These are phyloP conservation scores for Cutaneotrichosporon sp. DNA, from an alignment of 1,284 basidiomycete species.

Conservation along the genomic window DNA sequence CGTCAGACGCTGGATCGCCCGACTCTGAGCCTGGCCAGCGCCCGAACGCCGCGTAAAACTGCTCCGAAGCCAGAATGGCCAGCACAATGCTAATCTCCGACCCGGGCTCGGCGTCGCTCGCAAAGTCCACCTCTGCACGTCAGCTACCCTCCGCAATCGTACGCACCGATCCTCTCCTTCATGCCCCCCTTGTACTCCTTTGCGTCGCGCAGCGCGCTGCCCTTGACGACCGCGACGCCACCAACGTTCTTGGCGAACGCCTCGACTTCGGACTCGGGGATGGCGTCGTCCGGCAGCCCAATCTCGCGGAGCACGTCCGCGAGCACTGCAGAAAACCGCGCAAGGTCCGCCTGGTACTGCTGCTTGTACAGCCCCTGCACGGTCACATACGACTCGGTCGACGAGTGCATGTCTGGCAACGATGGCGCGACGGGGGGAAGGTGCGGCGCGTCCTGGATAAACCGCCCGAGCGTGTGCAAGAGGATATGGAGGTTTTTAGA, in stretches of 20 bases:
- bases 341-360: constrained; percentile 38
- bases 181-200: constrained; percentile 50
- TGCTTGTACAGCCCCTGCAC: constrained; percentile 47
- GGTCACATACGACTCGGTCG: constrained; percentile 65
- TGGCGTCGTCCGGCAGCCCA: constrained; percentile 44
- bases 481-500: constrained; percentile 77
- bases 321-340: constrained; percentile 40
- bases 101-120: constrained; percentile 10
- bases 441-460: constrained; percentile 48
- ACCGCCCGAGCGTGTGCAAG: constrained; percentile 66
- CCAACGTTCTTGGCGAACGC: constrained; percentile 87
- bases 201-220: constrained; percentile 60
- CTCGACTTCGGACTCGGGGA: constrained; percentile 58
- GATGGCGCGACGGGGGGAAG: constrained; percentile 61
- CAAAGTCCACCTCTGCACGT: constrained; percentile 17
- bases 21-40: constrained; percentile 50
- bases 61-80: constrained; percentile 50
- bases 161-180: constrained; percentile 57
- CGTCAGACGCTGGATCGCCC: constrained; percentile 41
- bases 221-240: constrained; percentile 69
- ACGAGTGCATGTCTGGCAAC: constrained; percentile 94
- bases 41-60: constrained; percentile 43
- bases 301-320: constrained; percentile 30
- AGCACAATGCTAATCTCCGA: constrained; percentile 36
- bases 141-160: not conserved